A percentile compares a stretch with the other conserved stretches of the same genome.
phyloP scores from a whole-genome alignment of 805 yeast species.

The Ogataea wickerhamii region DNA sequence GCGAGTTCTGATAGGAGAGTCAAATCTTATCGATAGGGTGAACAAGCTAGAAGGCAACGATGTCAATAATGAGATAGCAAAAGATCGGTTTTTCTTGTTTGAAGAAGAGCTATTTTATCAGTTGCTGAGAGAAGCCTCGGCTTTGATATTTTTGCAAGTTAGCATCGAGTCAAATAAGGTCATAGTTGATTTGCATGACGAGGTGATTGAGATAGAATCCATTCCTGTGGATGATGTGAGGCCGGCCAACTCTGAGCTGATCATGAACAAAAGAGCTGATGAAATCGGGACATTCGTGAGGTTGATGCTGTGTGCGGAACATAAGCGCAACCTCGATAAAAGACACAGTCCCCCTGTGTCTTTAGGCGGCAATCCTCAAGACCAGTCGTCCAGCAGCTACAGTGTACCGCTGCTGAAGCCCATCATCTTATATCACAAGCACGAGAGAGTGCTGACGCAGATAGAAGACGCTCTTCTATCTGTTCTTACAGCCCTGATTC shows the following conservation, averaged over 20 bases:
- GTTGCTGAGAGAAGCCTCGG: conserved; percentile 69
- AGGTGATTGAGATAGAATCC: conserved; percentile 68
- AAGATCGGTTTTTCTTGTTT: conserved; percentile 71
- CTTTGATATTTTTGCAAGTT: conserved; percentile 66
- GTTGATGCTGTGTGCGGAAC: conserved; percentile 59
- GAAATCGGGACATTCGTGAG: conserved; percentile 51
- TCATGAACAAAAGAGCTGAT: conserved; percentile 45
- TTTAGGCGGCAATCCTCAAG: conserved; percentile 32
- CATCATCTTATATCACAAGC: conserved; percentile 55
- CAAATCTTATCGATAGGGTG: conserved; percentile 32
- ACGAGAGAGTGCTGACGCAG: conserved; percentile 41
- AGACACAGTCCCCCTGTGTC: conserved; percentile 47
- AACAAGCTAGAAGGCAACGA: conserved; percentile 11
- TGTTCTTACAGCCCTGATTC: conserved; percentile 10
- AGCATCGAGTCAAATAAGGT: conserved; percentile 61
- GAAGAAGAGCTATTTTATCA: conserved; percentile 87
- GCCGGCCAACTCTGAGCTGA: conserved; percentile 13
- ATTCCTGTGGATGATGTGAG: conserved; percentile 39
- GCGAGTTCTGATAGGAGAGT: conserved; percentile 55
- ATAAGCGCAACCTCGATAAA: conserved; percentile 41
- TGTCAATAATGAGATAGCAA: conserved; percentile 48
- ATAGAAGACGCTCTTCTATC: conserved; percentile 27
- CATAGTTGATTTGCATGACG: conserved; percentile 60
- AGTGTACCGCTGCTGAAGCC: conserved; percentile 48
- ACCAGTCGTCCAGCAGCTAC: conserved; percentile 6